phyloP scores from a whole-genome alignment of 1,139 yeast species.

The Yamadazyma pseudoaaseri region DNA sequence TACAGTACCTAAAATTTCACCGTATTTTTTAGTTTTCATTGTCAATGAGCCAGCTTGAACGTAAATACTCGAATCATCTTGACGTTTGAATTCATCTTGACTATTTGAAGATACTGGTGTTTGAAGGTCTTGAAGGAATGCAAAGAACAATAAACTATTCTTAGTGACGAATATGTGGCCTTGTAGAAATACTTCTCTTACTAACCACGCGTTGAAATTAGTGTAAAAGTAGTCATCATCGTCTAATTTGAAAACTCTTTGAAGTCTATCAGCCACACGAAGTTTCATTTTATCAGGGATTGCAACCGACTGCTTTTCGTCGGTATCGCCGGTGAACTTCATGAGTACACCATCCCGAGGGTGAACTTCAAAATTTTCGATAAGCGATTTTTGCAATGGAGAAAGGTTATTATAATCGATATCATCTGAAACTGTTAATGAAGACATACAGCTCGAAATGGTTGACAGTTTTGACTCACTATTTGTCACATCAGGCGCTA shows the following conservation, averaged over 20 bases:
- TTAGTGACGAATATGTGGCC: constrained; percentile 79
- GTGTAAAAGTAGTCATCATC: constrained; percentile 52
- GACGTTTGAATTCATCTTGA: constrained; percentile 9
- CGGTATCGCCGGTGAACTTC: constrained; percentile 16
- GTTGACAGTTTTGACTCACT: too few species aligned
- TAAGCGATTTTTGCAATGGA: constrained; percentile 34
- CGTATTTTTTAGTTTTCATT: constrained; percentile 46
- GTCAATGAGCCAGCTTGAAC: constrained; percentile 50
- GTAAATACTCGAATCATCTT: constrained; percentile 31
- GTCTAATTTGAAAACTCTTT: constrained; percentile 37
- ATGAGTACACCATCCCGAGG: constrained; percentile 15
- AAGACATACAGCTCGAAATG: constrained; percentile 3
- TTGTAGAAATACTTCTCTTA: constrained; percentile 78
- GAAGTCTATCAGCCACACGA: constrained; percentile 37
- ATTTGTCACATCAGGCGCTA: too few species aligned
- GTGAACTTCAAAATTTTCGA: constrained; percentile 32
- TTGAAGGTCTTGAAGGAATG: constrained; percentile 54
- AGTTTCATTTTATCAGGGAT: constrained; percentile 21
- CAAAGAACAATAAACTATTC: constrained; percentile 68
- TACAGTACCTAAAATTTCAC: constrained; percentile 37
- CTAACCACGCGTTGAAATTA: constrained; percentile 74
- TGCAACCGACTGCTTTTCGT: constrained; percentile 8
- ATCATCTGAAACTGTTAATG: constrained; percentile 6
- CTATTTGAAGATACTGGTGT: constrained; percentile 4
- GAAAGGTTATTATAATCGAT: constrained; percentile 15